Evolutionary conservation across 768 basidiomycete species (phyloP), one percentile per base, ranked within the genome.

Genomic region (Cystofilobasidium ferigula): DNA sequence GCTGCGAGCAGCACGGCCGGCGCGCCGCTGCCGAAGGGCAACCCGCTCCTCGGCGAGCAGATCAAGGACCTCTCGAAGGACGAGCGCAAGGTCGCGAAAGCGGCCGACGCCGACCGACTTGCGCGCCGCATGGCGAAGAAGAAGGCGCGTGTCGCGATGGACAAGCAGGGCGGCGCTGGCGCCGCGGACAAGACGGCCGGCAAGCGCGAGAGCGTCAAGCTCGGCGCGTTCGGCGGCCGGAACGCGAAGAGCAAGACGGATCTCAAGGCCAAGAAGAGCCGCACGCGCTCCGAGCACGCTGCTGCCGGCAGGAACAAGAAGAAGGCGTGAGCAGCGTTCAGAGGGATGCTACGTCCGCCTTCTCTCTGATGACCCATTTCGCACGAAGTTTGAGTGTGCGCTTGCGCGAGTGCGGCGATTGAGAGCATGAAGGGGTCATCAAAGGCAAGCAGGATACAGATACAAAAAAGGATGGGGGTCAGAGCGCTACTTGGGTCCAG

Each of bases 111-210:
- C 1, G 89, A 88, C 67, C 85, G 94, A 32, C 79, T 90, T 47
- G 87, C 86, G 47, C 79, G 94, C 57, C 80, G 94, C 64, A 73
- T 92, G 75, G 90, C 88, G 47, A 95, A 97, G 83, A 95, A 95
- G 78, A 87, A 86, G 76, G 82, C 84, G 24, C 59, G 70, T 47
- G 68, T 63, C 32, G 68, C 62, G n/a, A 42, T 72, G 69, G 62
- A 63, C 42, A 64, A 66, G 56, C 57, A 63, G 28, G 32, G 38
- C 22, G 63, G 45, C n/a, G n/a, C n/a, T n/a, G n/a, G n/a, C n/a
- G n/a, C n/a, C n/a, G n/a, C n/a, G n/a, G n/a, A n/a, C n/a, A n/a
- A n/a, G 18, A 20, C 65, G 36, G 66, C 66, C 6, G 70, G 70
- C 62, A 71, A 71, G 60, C 68, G 57, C 34, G 73, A 76, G 57